Conservation (phyloP, 352 stramenopile species). For the Phytophthora macrochlamydospora region DNA sequence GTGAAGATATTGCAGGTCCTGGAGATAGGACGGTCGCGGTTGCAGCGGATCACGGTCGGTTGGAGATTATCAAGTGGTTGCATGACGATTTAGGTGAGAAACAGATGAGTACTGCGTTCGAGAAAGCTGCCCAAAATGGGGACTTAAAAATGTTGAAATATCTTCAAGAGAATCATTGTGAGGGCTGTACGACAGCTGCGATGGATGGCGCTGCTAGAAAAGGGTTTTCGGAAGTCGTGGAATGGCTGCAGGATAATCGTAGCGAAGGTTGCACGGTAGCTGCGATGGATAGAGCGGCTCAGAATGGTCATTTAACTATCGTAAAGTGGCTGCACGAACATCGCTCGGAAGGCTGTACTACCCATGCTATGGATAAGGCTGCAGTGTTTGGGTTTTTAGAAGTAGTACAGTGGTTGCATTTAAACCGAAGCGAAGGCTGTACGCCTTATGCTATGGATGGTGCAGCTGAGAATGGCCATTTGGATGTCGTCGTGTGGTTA, state of each 20-base stretch:
- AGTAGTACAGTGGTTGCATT: constrained; percentile 22
- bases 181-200: constrained; percentile 18
- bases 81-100: constrained; percentile 1
- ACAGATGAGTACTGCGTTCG: constrained; percentile 9
- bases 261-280: constrained; percentile 7
- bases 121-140: constrained; percentile 16
- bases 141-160: constrained; percentile 22
- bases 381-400: constrained; percentile 24
- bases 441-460: too few species aligned
- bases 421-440: constrained; percentile 19
- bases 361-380: constrained; percentile 25
- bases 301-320: too few species aligned
- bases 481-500: too few species aligned
- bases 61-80: too few species aligned
- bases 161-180: constrained; percentile 22
- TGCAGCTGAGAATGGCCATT: too few species aligned
- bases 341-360: constrained; percentile 6
- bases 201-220: constrained; percentile 28
- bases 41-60: too few species aligned
- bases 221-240: constrained; percentile 21
- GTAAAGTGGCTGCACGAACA: too few species aligned
- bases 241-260: constrained; percentile 21
- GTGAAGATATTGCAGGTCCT: too few species aligned
- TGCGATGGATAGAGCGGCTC: too few species aligned
- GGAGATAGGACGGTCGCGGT: too few species aligned